These are phyloP conservation scores for Pyrenophora tritici-repentis DNA, from an alignment of 2,329 filamentous ascomycete species.

Conservation along the genomic window DNA sequence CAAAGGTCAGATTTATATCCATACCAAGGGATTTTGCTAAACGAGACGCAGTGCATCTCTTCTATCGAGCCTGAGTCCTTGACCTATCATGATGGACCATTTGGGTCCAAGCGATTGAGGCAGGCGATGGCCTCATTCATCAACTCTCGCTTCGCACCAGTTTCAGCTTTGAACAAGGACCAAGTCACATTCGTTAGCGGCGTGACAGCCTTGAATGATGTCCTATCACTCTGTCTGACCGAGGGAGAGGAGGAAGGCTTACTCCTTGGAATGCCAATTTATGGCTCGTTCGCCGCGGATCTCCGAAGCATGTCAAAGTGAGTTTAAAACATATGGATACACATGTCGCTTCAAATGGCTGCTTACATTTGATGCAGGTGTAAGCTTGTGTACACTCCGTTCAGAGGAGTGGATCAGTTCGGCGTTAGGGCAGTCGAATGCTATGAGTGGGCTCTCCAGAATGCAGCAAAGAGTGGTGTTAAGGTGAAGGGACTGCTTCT, in stretches of 20 bases:
- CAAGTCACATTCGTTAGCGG: slow-evolving; percentile 6
- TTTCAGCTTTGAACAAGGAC: neutral
- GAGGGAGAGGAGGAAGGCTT: slow-evolving; percentile 7
- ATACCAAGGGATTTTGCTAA: neutral
- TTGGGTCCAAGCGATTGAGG: slow-evolving; percentile 5
- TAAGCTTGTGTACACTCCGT: slow-evolving; percentile 6
- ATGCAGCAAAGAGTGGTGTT: slow-evolving; percentile 40
- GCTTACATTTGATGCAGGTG: slow-evolving; percentile 2
- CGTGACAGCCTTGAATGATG: slow-evolving; percentile 10
- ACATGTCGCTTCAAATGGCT: neutral
- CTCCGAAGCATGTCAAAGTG: slow-evolving; percentile 12
- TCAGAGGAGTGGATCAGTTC: slow-evolving; percentile 5
- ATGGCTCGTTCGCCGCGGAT: slow-evolving; percentile 9
- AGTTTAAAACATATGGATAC: neutral
- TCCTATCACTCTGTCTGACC: slow-evolving; percentile 9
- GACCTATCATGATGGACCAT: slow-evolving; percentile 11
- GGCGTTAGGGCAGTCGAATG: slow-evolving; percentile 26
- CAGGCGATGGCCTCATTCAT: slow-evolving; percentile 7
- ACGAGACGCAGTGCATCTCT: neutral
- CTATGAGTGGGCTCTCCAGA: slow-evolving; percentile 47
- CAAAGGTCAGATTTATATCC: slow-evolving; percentile 4
- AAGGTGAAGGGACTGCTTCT: slow-evolving; percentile 54
- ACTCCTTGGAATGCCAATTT: slow-evolving; percentile 12
- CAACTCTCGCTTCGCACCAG: slow-evolving; percentile 8
- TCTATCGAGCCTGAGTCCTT: slow-evolving; percentile 1